Percentiles rank a stretch among this genome's conserved stretches.
Evolutionary conservation across 2,329 filamentous ascomycete species (phyloP).

Genomic region (Penicillium capsulatum): DNA sequence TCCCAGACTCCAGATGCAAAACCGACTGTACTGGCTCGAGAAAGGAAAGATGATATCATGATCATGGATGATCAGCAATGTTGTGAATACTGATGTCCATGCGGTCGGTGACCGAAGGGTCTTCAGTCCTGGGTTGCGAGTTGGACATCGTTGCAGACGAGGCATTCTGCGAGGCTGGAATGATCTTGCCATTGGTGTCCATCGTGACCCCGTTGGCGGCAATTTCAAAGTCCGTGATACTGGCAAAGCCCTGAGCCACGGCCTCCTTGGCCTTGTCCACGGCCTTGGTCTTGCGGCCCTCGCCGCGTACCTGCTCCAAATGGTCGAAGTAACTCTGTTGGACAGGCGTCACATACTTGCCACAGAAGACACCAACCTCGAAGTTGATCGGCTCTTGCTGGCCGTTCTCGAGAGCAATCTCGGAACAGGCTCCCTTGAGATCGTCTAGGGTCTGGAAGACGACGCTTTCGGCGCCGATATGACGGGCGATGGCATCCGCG

Average conservation of each 20-base stretch:
- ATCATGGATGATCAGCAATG: conserved; percentile 44
- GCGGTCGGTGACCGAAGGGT: conserved; percentile 44
- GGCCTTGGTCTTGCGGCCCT: conserved; percentile 64
- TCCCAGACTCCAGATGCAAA: conserved; percentile 25
- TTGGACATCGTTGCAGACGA: neutral
- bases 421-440: conserved; percentile 72
- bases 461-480: conserved; percentile 71
- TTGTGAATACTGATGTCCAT: conserved; percentile 63
- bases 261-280: conserved; percentile 62
- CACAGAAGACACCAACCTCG: conserved; percentile 89
- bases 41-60: conserved; percentile 12
- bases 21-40: conserved; percentile 1
- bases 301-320: conserved; percentile 66
- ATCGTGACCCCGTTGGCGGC: conserved; percentile 60
- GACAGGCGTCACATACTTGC: conserved; percentile 78
- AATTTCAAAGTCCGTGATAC: conserved; percentile 57
- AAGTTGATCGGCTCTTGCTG: conserved; percentile 60
- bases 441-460: conserved; percentile 75
- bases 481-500: conserved; percentile 57
- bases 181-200: conserved; percentile 53
- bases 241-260: conserved; percentile 60
- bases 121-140: conserved; percentile 19
- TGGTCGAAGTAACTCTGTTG: conserved; percentile 77
- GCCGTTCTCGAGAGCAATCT: conserved; percentile 57
- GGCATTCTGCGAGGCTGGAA: conserved; percentile 42